Evolutionary conservation across 148 eudicot genomes (phyloP).

Genomic region (Fallopia convolvulus): DNA sequence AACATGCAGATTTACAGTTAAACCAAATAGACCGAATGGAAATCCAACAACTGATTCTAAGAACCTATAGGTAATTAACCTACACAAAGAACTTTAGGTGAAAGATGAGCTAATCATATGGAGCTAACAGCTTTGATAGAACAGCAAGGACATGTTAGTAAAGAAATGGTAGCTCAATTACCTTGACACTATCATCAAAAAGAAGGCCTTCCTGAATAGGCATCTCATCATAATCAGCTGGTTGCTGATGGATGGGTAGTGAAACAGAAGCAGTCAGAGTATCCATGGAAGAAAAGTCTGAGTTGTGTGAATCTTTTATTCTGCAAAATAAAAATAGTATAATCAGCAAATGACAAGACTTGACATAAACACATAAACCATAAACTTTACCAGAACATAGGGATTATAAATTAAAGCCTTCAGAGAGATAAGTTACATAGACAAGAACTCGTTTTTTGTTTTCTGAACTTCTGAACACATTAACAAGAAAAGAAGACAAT

Average conservation of each 20-base stretch:
- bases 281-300: conserved; percentile 32
- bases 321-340: neutral
- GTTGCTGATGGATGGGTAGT: conserved; percentile 34
- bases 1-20: conserved; percentile 2
- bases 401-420: neutral
- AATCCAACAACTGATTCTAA: neutral
- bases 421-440: neutral
- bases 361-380: neutral
- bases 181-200: conserved; percentile 89
- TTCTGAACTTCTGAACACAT: conserved; percentile 2
- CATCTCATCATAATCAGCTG: conserved; percentile 65
- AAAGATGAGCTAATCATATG: neutral
- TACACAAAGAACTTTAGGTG: neutral
- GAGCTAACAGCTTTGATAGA: neutral
- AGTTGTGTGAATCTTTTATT: neutral
- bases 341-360: neutral
- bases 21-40: neutral
- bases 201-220: conserved; percentile 84
- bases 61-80: neutral
- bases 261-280: conserved; percentile 42
- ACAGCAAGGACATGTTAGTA: neutral
- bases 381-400: conserved; percentile 3
- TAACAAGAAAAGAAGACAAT: neutral
- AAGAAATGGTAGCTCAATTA: conserved; percentile 13
- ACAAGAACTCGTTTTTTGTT: neutral